phyloP scores from a whole-genome alignment of 441 rosid genomes.

The Raphanus hybrid region DNA sequence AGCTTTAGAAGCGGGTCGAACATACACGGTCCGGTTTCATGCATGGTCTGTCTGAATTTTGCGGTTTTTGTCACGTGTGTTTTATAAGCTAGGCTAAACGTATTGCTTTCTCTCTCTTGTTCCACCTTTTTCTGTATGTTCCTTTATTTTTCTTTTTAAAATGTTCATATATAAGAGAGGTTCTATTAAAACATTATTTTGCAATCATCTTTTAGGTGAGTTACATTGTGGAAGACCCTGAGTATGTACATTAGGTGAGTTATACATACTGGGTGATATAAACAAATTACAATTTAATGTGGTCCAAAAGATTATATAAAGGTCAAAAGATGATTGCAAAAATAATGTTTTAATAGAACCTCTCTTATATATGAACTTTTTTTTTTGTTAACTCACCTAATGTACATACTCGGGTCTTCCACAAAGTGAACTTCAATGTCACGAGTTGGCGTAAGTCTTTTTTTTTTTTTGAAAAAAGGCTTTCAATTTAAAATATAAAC shows the following conservation, averaged over 20 bases:
- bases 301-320: too few relatives aligned
- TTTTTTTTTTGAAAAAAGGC: too few relatives aligned
- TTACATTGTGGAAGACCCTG: too few relatives aligned
- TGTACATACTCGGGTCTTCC: conserved; percentile 6
- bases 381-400: background rate
- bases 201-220: conserved; percentile 10
- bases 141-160: background rate
- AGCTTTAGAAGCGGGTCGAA: conserved; percentile 37
- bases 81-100: conserved; percentile 6
- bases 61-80: conserved; percentile 33
- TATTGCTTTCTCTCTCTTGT: conserved; percentile 6
- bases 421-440: background rate
- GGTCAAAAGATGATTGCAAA: too few relatives aligned
- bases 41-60: conserved; percentile 29
- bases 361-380: too few relatives aligned
- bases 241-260: too few relatives aligned
- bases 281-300: too few relatives aligned
- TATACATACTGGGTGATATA: too few relatives aligned
- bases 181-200: conserved; percentile 6
- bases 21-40: conserved; percentile 37
- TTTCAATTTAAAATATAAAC: too few relatives aligned
- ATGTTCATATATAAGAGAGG: background rate
- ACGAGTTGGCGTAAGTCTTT: background rate
- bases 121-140: background rate
- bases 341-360: too few relatives aligned